Percentiles rank a stretch among this genome's conserved stretches.
These are phyloP conservation scores for Quercus tomentella DNA, from an alignment of 331 rosid species.

Conservation along the genomic window DNA sequence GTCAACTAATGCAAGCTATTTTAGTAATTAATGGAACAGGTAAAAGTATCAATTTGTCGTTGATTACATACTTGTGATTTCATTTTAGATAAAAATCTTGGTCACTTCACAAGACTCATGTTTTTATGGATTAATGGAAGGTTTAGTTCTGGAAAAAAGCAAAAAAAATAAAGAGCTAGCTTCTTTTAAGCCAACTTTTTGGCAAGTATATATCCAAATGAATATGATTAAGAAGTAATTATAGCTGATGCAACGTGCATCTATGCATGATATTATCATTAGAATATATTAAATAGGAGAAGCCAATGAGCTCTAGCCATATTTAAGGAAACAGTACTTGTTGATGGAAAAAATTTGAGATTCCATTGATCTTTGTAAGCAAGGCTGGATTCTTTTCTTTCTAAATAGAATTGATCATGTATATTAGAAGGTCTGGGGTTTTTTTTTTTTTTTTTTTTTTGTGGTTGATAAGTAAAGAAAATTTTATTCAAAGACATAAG, in stretches of 20 bases:
- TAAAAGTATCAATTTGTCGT: neutral
- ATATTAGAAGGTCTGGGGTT: neutral
- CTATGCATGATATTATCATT: constrained; percentile 12
- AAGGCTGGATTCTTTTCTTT: neutral
- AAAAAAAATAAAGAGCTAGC: neutral
- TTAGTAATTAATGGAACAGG: neutral
- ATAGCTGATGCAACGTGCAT: neutral
- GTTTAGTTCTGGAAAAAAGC: neutral
- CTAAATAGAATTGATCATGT: neutral
- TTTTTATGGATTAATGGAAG: neutral
- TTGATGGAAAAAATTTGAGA: neutral
- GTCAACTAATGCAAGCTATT: neutral
- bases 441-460: neutral
- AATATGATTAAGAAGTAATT: neutral
- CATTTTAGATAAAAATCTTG: neutral
- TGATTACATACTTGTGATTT: neutral
- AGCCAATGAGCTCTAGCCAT: neutral
- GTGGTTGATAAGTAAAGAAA: too few species aligned
- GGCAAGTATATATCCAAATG: neutral
- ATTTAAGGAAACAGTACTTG: neutral
- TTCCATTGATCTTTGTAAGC: neutral
- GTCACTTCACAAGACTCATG: neutral
- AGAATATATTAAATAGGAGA: neutral
- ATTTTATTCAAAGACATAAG: too few species aligned
- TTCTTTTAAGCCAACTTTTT: neutral